Base-by-base conservation (phyloP, 805 yeast genomes). In the Millerozyma miso region DNA sequence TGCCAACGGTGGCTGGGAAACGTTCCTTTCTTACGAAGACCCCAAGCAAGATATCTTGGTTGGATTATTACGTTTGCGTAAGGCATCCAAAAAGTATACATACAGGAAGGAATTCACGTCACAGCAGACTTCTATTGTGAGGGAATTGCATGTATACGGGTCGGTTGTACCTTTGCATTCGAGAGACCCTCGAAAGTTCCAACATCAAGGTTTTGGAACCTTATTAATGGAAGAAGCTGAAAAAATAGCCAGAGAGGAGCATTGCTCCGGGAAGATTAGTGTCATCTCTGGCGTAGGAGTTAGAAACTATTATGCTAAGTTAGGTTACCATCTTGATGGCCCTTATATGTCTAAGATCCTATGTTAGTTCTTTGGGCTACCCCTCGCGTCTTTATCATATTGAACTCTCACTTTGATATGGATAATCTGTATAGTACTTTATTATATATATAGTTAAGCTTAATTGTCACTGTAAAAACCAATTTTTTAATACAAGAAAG, bases 1-100 rank as follows among this genome's bases (percentile, higher is more conserved):
- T 52, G 99, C 99, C 35, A 93, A 93, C 58, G 98, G 96, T 18
- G 97, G 97, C 16, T 93, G 98, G 98, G 98, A 93, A 68, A 93
- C 99, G 0, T 93, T 93, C 62, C 68, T 93, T 47, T 82, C 95
- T 13, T 93, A 93, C 63, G 99, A 93, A 64, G 99, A 93, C 65
- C 98, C 98, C 37, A 86, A 87, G 63, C 89, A 91, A 65, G 99
- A 93, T 64, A 93, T 93, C 46, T 73, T 93, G 50, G 88, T 93
- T 64, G 99, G 99, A 7, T 71, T 93, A 41, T 70, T 93, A 46
- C 77, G 99, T 53, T 75, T 93, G 44, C 77, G 99, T 55, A 84
- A 86, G 61, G 95, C 97, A 23, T 78, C 93, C 2, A 85, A 88
- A 62, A 85, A 86, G 55, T 81, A 88, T 60, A 91, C 98, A 1